Evolutionary conservation across 2,329 filamentous ascomycete genomes (phyloP).

Genomic region (Microdochium paspali): DNA sequence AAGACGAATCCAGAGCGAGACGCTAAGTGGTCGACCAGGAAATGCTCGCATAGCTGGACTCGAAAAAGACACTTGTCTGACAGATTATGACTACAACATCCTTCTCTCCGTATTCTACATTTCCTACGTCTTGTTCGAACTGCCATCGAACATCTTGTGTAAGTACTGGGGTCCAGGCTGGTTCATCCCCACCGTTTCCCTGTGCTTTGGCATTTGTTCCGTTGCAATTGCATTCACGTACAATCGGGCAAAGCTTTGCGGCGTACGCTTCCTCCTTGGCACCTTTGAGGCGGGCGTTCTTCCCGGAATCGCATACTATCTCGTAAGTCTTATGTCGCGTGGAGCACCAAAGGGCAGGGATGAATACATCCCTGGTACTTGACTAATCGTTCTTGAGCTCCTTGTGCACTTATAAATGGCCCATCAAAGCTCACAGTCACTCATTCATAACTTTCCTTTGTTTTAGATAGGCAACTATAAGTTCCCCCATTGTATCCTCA

Average conservation of each 20-base stretch:
- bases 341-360: too few relatives aligned
- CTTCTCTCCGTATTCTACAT: slow-evolving; percentile 55
- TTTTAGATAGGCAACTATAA: too few relatives aligned
- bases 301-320: slow-evolving; percentile 59
- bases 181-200: slow-evolving; percentile 48
- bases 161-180: slow-evolving; percentile 57
- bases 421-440: too few relatives aligned
- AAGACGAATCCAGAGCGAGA: too few relatives aligned
- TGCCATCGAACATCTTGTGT: slow-evolving; percentile 52
- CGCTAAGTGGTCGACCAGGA: too few relatives aligned
- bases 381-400: too few relatives aligned
- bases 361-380: too few relatives aligned
- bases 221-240: slow-evolving; percentile 53
- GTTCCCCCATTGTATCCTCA: too few relatives aligned
- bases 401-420: too few relatives aligned
- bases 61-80: slow-evolving; percentile 42
- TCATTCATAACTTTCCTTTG: too few relatives aligned
- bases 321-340: slow-evolving; percentile 43
- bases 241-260: slow-evolving; percentile 33
- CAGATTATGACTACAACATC: slow-evolving; percentile 51
- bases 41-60: slow-evolving; percentile 52
- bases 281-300: slow-evolving; percentile 58
- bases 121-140: slow-evolving; percentile 56
- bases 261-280: slow-evolving; percentile 50
- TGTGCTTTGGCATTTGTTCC: slow-evolving; percentile 49